Evolutionary conservation across 2,329 filamentous ascomycete genomes (phyloP).

Genomic region (Ceratocystis papillata): DNA sequence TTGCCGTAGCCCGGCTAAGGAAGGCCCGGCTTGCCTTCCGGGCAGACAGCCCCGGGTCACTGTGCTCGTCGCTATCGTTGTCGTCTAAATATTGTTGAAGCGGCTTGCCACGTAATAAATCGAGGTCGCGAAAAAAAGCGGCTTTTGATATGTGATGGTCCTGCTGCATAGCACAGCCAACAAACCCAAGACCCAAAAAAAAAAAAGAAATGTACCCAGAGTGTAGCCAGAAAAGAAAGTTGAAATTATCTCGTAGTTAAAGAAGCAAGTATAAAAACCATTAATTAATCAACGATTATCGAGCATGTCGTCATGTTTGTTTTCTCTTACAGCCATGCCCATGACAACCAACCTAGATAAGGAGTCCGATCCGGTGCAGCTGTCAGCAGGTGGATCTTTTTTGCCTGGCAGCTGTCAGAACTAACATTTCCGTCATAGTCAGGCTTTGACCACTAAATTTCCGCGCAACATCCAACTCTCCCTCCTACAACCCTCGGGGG

Average conservation of each 20-base stretch:
- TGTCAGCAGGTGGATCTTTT: neutral
- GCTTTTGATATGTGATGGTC: slow-evolving; percentile 3
- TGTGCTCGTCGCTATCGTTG: slow-evolving; percentile 13
- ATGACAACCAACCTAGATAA: neutral
- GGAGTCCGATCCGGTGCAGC: neutral
- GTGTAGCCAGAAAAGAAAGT: neutral
- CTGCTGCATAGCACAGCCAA: neutral
- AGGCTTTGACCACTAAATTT: neutral
- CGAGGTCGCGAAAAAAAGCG: slow-evolving; percentile 7
- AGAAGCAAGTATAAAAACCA: neutral
- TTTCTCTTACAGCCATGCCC: neutral
- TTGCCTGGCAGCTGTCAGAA: neutral
- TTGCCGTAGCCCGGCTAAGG: neutral
- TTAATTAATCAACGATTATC: neutral
- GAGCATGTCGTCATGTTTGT: neutral
- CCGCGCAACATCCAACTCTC: too few species aligned
- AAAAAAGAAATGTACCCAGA: neutral
- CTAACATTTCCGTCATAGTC: neutral
- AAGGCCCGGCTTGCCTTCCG: slow-evolving; percentile 6
- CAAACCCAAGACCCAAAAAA: neutral
- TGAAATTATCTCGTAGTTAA: neutral
- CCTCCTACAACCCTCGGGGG: too few species aligned
- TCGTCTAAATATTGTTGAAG: neutral
- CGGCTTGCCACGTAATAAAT: neutral
- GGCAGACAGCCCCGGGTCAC: slow-evolving; percentile 2